Conservation (phyloP, 352 stramenopile genomes). For the Globisporangium takayamanum region DNA sequence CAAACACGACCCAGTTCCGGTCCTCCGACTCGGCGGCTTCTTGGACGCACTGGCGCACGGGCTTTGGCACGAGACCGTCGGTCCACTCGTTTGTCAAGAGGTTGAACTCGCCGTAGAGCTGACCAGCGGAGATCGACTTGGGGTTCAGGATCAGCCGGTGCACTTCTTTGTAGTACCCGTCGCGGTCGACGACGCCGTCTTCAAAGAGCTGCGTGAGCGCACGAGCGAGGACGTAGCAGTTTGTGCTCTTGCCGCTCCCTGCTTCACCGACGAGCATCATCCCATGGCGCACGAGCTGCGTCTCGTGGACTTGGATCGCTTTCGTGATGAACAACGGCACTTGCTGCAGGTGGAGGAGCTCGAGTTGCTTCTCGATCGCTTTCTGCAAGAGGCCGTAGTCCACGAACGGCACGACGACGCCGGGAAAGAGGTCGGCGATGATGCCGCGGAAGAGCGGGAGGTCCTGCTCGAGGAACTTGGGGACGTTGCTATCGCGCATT, state of each 20-base stretch:
- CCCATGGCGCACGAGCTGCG: conserved; percentile 87
- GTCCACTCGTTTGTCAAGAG: conserved; percentile 93
- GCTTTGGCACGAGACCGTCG: conserved; percentile 89
- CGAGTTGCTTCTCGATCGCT: conserved; percentile 79
- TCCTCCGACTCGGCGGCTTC: conserved; percentile 75
- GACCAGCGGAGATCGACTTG: conserved; percentile 94
- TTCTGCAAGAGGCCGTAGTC: conserved; percentile 91
- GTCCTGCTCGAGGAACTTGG: conserved; percentile 94
- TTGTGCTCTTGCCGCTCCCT: conserved; percentile 86
- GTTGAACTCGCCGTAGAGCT: conserved; percentile 94
- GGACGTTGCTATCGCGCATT: conserved; percentile 94
- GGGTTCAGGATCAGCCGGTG: conserved; percentile 89
- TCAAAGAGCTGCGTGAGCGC: conserved; percentile 71
- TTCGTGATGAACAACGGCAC: conserved; percentile 85
- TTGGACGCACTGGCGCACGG: conserved; percentile 86
- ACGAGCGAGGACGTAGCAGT: conserved; percentile 65
- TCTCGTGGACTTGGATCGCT: conserved; percentile 88
- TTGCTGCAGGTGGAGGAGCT: conserved; percentile 70
- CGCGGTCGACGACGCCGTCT: conserved; percentile 74
- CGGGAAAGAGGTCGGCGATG: conserved; percentile 92
- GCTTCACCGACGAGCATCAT: conserved; percentile 94
- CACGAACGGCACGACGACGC: conserved; percentile 91
- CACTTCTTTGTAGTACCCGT: conserved; percentile 87
- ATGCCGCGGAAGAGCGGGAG: conserved; percentile 92
- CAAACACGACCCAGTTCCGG: conserved; percentile 90